Base-by-base conservation (phyloP, 495 filamentous ascomycete genomes). In the Hypoxylon cercidicola region DNA sequence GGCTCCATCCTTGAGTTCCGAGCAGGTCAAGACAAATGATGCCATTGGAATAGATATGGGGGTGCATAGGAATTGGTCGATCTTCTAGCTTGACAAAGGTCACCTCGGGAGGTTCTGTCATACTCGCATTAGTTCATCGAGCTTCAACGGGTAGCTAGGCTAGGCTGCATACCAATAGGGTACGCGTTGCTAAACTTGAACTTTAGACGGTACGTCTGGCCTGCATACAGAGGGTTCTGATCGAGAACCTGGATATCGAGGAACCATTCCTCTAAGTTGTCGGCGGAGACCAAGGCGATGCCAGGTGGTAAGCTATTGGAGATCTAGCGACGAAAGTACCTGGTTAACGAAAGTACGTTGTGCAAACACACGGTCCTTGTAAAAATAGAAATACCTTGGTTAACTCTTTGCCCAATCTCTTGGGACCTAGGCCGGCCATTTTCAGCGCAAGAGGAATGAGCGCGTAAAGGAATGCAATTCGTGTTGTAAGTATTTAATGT, bases 1-100 rank as follows among this genome's bases (percentile, higher is more conserved):
- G 95, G 11, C 88, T 93, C 95, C 95, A 99, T 64, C 96, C 95
- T 48, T 90, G 87, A 15, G 77, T 67, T 56, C 93, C 91, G 15
- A 99, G 89, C 0, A 99, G 88, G 66, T 99, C 96, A 19, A 99
- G 89, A 70, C 95, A 99, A 72, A 99, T 99, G 74, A 97, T 93
- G 50, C 95, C 95, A 75, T 99, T 99, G 62, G 90, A 93, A 77
- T 99, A 99, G 74, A 99, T 90, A 79, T 99, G 95, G 1, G 95
- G 95, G 67, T 99, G 95, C 70, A 97, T 95, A 0, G 95, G 95
- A 65, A 99, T 95, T 4, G 89, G 84, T 45, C 89, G 88, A 37
- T 85, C 77, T 37, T 85, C 72, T 53, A 85, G 74, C 64, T 85
- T 79, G 46, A 92, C 83, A 74, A 99, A 99, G 55, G 89, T 89